Base-by-base conservation (phyloP, 345 rosid genomes). In the Salix arbutifolia region DNA sequence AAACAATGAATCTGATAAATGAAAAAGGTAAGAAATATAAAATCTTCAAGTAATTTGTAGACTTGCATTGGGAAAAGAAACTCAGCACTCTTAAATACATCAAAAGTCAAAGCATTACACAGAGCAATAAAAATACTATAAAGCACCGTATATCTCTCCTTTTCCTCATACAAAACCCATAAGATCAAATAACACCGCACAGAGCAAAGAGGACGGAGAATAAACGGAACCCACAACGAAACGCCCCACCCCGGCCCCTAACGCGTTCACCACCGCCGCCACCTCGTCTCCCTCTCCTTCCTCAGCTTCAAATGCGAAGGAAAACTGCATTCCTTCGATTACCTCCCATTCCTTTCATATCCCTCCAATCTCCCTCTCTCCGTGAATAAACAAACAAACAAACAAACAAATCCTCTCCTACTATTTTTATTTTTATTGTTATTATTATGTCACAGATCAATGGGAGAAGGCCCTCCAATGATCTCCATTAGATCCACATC, bases 401-500 rank as follows among this genome's bases (percentile, higher is more conserved):
- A 30, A 2, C 31, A 16, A 6, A 33, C 1, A 65, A 33, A 65
- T 65, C 40, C 35, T 18, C 40, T 16, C 68, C 19, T 2, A 17
- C 31, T 8, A 31, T 61, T 10, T 3, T 26, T 9, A 14, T 70
- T 35, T 35, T 35, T n/a, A 68, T 38, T 35, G 9, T 33, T 25
- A 26, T 75, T 48, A 71, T 72, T 6, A 80, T 80, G 73, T 58
- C 79, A 65, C 72, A 75, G 83, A 71, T 80, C 83, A 69, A 66
- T 80, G 79, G 73, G 37, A 33, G 35, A 53, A n/a, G 40, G 44
- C 53, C 40, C 53, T 8, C 67, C 64, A 21, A 19, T 48, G 35
- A 66, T 35, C 52, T 8, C 18, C 31, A 46, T 16, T 61, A 58
- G 79, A 71, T 65, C 78, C 79, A 5, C n/a, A 17, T 25, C 61